These are phyloP conservation scores for Priceomyces melissophilus DNA, from an alignment of 805 yeast species.

Conservation along the genomic window DNA sequence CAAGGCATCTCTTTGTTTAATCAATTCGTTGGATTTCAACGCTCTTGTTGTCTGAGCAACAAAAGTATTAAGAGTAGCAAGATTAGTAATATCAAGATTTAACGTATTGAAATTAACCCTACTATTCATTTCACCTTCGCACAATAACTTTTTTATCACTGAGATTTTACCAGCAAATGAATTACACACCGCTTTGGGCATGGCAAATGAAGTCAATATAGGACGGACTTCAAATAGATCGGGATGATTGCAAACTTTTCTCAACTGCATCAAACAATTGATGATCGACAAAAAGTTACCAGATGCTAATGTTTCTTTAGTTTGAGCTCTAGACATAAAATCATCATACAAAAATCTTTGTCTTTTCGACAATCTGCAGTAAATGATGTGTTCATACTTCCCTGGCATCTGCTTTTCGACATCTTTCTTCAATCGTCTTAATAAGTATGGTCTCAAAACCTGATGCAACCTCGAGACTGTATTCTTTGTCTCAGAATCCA, in stretches of 20 bases:
- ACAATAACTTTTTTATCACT: slow-evolving; percentile 21
- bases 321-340: slow-evolving; percentile 94
- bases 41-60: slow-evolving; percentile 41
- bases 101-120: slow-evolving; percentile 51
- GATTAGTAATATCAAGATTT: slow-evolving; percentile 54
- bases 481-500: slow-evolving; percentile 73
- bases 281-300: slow-evolving; percentile 94
- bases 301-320: slow-evolving; percentile 87
- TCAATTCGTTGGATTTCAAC: slow-evolving; percentile 47
- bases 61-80: slow-evolving; percentile 44
- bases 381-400: slow-evolving; percentile 90
- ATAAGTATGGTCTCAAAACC: slow-evolving; percentile 85
- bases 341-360: slow-evolving; percentile 92
- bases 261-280: slow-evolving; percentile 94
- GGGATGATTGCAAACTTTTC: slow-evolving; percentile 96
- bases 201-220: slow-evolving; percentile 81
- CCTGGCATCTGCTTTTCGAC: slow-evolving; percentile 99
- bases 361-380: slow-evolving; percentile 87
- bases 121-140: slow-evolving; percentile 13
- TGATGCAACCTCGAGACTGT: slow-evolving; percentile 90
- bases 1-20: slow-evolving; percentile 41
- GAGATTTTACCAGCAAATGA: slow-evolving; percentile 43
- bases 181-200: slow-evolving; percentile 60
- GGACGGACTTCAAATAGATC: slow-evolving; percentile 96
- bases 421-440: slow-evolving; percentile 90